Evolutionary conservation across 768 basidiomycete species (phyloP).

Genomic region (Lentinula sp.): DNA sequence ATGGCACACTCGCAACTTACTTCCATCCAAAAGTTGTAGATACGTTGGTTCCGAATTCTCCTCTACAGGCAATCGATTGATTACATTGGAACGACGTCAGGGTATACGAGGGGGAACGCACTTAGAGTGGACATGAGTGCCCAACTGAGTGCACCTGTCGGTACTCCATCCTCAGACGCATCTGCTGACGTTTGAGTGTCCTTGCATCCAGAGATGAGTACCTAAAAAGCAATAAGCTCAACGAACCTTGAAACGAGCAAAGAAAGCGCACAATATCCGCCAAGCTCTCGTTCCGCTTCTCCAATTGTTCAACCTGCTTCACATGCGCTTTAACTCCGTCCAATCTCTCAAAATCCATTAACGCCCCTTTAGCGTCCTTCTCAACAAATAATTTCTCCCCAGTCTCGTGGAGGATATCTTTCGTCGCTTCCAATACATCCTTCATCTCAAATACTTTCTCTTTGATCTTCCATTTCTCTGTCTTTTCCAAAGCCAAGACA

Average conservation of each 20-base stretch:
- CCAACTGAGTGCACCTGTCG: constrained; percentile 44
- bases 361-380: neutral
- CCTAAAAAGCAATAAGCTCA: constrained; percentile 16
- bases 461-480: neutral
- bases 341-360: neutral
- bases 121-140: constrained; percentile 19
- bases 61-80: neutral
- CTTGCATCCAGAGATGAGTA: constrained; percentile 35
- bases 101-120: neutral
- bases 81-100: neutral
- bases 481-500: constrained; percentile 3
- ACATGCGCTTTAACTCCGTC: constrained; percentile 6
- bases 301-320: neutral
- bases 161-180: constrained; percentile 30
- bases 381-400: constrained; percentile 3
- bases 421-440: constrained; percentile 4
- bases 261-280: constrained; percentile 1
- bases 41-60: constrained; percentile 2
- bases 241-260: neutral
- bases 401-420: constrained; percentile 2
- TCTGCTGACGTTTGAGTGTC: constrained; percentile 48
- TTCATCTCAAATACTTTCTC: constrained; percentile 1
- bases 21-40: neutral
- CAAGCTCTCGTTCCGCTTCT: constrained; percentile 3
- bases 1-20: neutral